phyloP scores from a whole-genome alignment of 148 eudicot species.

The Diospyros lotus region DNA sequence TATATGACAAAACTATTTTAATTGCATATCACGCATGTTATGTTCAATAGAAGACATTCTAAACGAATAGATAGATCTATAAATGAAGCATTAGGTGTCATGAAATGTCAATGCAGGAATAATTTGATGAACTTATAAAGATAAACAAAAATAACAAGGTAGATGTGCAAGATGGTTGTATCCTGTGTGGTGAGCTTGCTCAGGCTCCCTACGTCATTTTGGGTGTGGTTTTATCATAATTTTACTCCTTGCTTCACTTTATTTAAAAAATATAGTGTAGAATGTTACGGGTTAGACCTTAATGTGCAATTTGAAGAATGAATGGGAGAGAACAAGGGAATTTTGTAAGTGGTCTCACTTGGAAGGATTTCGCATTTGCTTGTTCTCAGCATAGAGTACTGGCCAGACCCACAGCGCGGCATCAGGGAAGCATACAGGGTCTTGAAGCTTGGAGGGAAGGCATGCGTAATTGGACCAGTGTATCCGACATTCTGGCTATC shows the following conservation, averaged over 20 bases:
- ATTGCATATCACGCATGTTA: too few species aligned
- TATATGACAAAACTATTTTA: too few species aligned
- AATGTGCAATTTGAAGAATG: neutral
- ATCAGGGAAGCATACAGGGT: conserved; percentile 98
- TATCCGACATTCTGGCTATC: conserved; percentile 92
- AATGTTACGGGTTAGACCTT: neutral
- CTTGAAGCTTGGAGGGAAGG: conserved; percentile 81
- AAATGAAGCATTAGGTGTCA: neutral
- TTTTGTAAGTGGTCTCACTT: neutral
- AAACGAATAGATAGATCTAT: too few species aligned
- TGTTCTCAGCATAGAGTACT: conserved; percentile 79
- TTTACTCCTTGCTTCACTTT: too few species aligned
- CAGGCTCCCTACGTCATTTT: too few species aligned
- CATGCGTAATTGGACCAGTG: conserved; percentile 91
- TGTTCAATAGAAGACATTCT: too few species aligned
- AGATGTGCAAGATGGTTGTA: neutral
- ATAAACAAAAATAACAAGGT: neutral
- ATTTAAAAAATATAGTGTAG: neutral
- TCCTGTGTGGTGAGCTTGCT: too few species aligned
- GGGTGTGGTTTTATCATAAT: too few species aligned
- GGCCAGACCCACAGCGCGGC: conserved; percentile 99
- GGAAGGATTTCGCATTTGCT: conserved; percentile 2
- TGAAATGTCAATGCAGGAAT: too few species aligned
- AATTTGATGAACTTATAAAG: neutral
- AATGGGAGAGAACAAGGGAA: neutral